Percentiles rank a stretch among this genome's conserved stretches.
Evolutionary conservation across 1,139 yeast genomes (phyloP).

Genomic region (Magnusiomyces paraingens): DNA sequence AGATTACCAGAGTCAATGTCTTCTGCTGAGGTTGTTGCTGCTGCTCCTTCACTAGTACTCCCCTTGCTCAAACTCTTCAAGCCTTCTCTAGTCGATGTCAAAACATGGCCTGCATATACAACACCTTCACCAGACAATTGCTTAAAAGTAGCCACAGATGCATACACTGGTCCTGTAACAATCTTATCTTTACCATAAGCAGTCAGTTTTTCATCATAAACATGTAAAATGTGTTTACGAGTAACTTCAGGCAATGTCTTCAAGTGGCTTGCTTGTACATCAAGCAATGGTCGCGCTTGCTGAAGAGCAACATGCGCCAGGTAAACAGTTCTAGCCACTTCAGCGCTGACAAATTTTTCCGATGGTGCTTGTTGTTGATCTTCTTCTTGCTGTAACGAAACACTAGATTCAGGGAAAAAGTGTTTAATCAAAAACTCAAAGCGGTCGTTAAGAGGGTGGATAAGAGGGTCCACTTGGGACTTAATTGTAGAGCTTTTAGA

Average conservation of each 20-base stretch:
- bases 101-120: slow-evolving; percentile 15
- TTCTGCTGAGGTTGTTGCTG: not conserved
- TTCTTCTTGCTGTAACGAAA: slow-evolving; percentile 24
- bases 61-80: not conserved
- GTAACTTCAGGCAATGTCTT: slow-evolving; percentile 24
- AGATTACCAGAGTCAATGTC: not conserved
- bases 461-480: slow-evolving; percentile 55
- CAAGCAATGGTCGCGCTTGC: slow-evolving; percentile 32
- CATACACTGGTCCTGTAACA: slow-evolving; percentile 19
- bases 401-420: slow-evolving; percentile 42
- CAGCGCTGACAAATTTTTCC: slow-evolving; percentile 13
- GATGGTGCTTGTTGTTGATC: slow-evolving; percentile 34
- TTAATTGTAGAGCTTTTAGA: slow-evolving; percentile 56
- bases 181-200: slow-evolving; percentile 21
- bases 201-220: slow-evolving; percentile 27
- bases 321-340: slow-evolving; percentile 30
- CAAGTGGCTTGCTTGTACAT: slow-evolving; percentile 24
- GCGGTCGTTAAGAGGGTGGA: slow-evolving; percentile 52
- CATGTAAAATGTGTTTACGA: slow-evolving; percentile 23
- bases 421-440: slow-evolving; percentile 43
- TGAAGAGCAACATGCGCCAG: slow-evolving; percentile 30
- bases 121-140: slow-evolving; percentile 20
- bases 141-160: slow-evolving; percentile 20
- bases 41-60: not conserved
- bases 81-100: not conserved